phyloP scores from a whole-genome alignment of 495 filamentous ascomycete species.

The Schizothecium vesticola region DNA sequence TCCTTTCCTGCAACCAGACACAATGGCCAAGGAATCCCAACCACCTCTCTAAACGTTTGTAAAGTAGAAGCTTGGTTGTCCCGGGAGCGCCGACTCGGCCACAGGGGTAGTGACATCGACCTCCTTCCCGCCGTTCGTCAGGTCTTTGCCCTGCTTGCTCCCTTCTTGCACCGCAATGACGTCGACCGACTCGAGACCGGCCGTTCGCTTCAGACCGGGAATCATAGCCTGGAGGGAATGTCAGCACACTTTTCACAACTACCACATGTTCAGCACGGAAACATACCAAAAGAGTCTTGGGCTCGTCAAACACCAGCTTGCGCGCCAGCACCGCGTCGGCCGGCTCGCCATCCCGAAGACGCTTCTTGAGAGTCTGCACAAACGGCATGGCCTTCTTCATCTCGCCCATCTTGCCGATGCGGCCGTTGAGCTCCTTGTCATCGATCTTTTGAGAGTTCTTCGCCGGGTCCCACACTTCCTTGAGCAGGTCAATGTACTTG shows the following conservation, averaged over 20 bases:
- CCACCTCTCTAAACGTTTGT: slow-evolving; percentile 53
- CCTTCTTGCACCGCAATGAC: slow-evolving; percentile 65
- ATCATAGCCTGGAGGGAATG: slow-evolving; percentile 30
- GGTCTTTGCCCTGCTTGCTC: slow-evolving; percentile 54
- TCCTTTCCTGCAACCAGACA: background rate
- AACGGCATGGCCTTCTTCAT: slow-evolving; percentile 99
- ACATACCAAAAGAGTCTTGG: slow-evolving; percentile 55
- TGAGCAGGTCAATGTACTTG: slow-evolving; percentile 79
- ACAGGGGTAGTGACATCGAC: slow-evolving; percentile 51
- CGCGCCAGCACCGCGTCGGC: slow-evolving; percentile 66
- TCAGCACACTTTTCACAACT: background rate
- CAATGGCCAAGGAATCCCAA: background rate
- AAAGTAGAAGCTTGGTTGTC: slow-evolving; percentile 71
- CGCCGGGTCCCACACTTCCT: slow-evolving; percentile 46
- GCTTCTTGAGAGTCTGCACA: slow-evolving; percentile 77
- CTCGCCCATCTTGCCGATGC: slow-evolving; percentile 71
- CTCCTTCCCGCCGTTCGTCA: slow-evolving; percentile 45
- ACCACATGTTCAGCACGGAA: background rate
- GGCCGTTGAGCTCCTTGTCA: slow-evolving; percentile 71
- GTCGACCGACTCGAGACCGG: slow-evolving; percentile 58
- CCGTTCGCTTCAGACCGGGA: slow-evolving; percentile 50
- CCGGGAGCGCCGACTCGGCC: slow-evolving; percentile 71
- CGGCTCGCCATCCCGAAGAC: slow-evolving; percentile 57
- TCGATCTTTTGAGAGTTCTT: slow-evolving; percentile 50
- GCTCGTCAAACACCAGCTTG: slow-evolving; percentile 81